These are phyloP conservation scores for Flueggea neowawraea DNA, from an alignment of 441 rosid genomes.

Conservation along the genomic window DNA sequence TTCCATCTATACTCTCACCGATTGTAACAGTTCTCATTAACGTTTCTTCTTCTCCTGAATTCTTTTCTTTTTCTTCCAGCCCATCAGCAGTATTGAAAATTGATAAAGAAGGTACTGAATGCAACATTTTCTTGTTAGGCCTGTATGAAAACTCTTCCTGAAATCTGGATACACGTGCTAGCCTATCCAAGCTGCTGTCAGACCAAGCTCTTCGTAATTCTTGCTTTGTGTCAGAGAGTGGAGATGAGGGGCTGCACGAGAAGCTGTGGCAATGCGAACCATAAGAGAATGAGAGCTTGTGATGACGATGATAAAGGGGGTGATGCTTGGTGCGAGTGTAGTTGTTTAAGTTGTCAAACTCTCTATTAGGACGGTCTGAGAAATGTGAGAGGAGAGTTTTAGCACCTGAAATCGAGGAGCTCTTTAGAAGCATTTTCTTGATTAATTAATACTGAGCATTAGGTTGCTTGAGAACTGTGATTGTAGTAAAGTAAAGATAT, in stretches of 20 bases:
- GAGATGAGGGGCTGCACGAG: conserved; percentile 7
- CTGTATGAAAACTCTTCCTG: conserved; percentile 7
- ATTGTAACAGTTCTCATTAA: conserved; percentile 42
- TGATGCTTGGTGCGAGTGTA: not conserved
- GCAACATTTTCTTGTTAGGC: conserved; percentile 38
- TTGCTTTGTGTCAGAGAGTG: conserved; percentile 16
- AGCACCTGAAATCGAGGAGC: conserved; percentile 23
- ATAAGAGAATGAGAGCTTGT: not conserved
- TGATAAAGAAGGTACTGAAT: conserved; percentile 53
- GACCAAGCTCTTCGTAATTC: conserved; percentile 26
- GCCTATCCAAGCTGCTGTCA: conserved; percentile 25
- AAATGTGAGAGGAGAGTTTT: conserved; percentile 11
- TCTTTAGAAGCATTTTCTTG: conserved; percentile 22
- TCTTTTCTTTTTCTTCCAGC: conserved; percentile 19
- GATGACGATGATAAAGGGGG: not conserved
- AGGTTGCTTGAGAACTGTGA: conserved; percentile 3
- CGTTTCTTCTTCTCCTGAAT: conserved; percentile 10
- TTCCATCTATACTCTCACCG: conserved; percentile 35
- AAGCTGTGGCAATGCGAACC: conserved; percentile 1
- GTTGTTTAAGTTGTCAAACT: conserved; percentile 7
- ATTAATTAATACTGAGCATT: not conserved
- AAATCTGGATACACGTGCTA: conserved; percentile 11
- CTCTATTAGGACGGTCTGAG: conserved; percentile 19
- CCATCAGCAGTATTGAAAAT: conserved; percentile 29
- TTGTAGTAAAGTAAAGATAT: not conserved